Percentiles rank a stretch among this genome's conserved stretches.
These are phyloP conservation scores for Citropsis articulata DNA, from an alignment of 345 rosid species.

Conservation along the genomic window DNA sequence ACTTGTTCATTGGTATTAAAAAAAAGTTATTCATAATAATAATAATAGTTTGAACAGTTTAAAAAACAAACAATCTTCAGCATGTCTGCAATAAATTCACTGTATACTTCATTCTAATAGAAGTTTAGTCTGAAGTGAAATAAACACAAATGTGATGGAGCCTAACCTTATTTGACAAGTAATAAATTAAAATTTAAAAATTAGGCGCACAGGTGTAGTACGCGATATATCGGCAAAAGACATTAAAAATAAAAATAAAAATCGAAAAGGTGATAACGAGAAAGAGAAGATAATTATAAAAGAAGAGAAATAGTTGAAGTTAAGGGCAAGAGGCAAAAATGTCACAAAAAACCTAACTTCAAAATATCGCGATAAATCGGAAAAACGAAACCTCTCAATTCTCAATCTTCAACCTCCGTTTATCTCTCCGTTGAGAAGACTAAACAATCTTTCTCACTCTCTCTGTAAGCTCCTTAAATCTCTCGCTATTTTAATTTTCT, in stretches of 20 bases:
- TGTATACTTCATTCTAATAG: background rate
- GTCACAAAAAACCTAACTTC: slow-evolving; percentile 25
- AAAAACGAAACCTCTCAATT: background rate
- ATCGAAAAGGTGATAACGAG: slow-evolving; percentile 2
- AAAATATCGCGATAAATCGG: slow-evolving; percentile 48
- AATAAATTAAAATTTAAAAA: background rate
- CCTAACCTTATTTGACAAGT: too few species aligned
- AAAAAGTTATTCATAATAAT: too few species aligned
- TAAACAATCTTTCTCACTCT: slow-evolving; percentile 5
- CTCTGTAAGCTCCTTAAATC: slow-evolving; percentile 39
- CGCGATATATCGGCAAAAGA: slow-evolving; percentile 42
- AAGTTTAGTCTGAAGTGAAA: background rate
- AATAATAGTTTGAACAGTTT: too few species aligned
- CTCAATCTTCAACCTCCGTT: slow-evolving; percentile 36
- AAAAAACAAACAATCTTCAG: too few species aligned
- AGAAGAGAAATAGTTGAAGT: background rate
- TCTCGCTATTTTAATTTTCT: slow-evolving; percentile 29
- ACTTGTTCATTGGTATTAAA: too few species aligned
- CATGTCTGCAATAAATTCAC: too few species aligned
- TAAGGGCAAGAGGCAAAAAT: background rate
- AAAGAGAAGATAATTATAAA: slow-evolving; percentile 14
- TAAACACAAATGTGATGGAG: background rate
- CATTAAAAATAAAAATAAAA: slow-evolving; percentile 3
- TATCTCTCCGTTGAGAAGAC: slow-evolving; percentile 45
- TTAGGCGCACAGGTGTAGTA: background rate